These are phyloP conservation scores for Stropharia rugosoannulata DNA, from an alignment of 768 basidiomycete genomes.

Conservation along the genomic window DNA sequence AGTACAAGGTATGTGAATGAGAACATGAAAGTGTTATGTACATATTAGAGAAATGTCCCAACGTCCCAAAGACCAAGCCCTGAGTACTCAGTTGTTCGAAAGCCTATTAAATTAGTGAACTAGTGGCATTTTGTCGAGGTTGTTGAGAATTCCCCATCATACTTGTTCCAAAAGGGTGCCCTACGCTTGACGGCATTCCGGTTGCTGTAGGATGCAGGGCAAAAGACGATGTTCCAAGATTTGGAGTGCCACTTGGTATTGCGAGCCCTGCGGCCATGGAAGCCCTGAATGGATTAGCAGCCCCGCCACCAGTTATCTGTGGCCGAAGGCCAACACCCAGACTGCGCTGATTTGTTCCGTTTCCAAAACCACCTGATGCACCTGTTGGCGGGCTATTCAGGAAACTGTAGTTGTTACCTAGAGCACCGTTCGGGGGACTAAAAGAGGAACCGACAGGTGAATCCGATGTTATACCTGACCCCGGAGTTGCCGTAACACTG, in stretches of 20 bases:
- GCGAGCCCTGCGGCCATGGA: conserved; percentile 44
- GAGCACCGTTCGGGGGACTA: conserved; percentile 1
- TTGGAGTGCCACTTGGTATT: conserved; percentile 6
- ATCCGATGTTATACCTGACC: too few species aligned
- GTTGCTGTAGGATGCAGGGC: conserved; percentile 16
- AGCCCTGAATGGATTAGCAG: conserved; percentile 65
- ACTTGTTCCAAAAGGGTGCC: conserved; percentile 13
- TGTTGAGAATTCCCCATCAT: conserved; percentile 15
- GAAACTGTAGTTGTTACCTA: conserved; percentile 17
- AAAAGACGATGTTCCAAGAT: conserved; percentile 10
- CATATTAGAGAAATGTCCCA: conserved; percentile 15
- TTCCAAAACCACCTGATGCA: conserved; percentile 35
- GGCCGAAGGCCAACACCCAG: conserved; percentile 57
- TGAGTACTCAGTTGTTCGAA: conserved; percentile 4
- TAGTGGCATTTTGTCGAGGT: conserved; percentile 19
- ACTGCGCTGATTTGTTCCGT: conserved; percentile 24
- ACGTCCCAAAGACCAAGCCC: conserved; percentile 13
- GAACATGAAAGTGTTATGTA: conserved; percentile 16
- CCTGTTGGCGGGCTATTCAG: conserved; percentile 43
- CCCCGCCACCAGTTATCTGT: conserved; percentile 62
- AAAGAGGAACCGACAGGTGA: neutral
- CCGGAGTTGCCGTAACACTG: conserved; percentile 6
- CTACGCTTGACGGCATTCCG: conserved; percentile 1
- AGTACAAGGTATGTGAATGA: conserved; percentile 16
- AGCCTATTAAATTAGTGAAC: conserved; percentile 19